These are phyloP conservation scores for Pleurotus cornucopiae DNA, from an alignment of 768 basidiomycete species.

Conservation along the genomic window DNA sequence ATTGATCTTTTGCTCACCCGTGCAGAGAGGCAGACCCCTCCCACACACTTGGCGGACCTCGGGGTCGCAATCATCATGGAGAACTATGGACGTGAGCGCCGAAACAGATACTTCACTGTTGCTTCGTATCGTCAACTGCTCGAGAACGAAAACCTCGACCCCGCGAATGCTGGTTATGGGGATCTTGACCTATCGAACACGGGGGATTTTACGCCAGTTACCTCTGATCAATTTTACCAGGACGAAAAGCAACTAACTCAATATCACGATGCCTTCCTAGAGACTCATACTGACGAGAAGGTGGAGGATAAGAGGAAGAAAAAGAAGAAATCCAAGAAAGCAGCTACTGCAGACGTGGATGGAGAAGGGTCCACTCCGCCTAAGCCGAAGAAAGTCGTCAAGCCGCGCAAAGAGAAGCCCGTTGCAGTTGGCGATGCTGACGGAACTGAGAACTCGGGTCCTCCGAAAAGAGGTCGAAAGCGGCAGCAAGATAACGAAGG, in stretches of 20 bases:
- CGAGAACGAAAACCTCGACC: conserved; percentile 60
- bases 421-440: not conserved
- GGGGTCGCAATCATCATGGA: conserved; percentile 73
- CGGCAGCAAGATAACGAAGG: not conserved
- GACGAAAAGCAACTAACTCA: conserved; percentile 32
- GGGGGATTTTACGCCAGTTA: conserved; percentile 49
- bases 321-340: not conserved
- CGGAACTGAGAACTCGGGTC: not conserved
- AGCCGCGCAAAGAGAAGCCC: not conserved
- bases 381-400: not conserved
- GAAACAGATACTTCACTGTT: conserved; percentile 79
- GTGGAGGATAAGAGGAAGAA: conserved; percentile 28
- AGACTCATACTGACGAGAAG: conserved; percentile 19
- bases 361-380: not conserved
- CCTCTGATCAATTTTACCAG: conserved; percentile 53
- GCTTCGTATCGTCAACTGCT: conserved; percentile 64
- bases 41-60: conserved; percentile 69
- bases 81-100: conserved; percentile 79
- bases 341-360: not conserved
- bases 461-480: conserved; percentile 3
- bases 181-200: conserved; percentile 44
- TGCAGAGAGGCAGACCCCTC: conserved; percentile 59
- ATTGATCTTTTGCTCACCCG: conserved; percentile 77
- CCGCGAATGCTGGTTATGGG: conserved; percentile 34
- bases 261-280: conserved; percentile 50